Percentiles rank a stretch among this genome's conserved stretches.
Evolutionary conservation across 225 moss, liverwort and hornwort species (phyloP).

Genomic region (Physcomitrium patens): DNA sequence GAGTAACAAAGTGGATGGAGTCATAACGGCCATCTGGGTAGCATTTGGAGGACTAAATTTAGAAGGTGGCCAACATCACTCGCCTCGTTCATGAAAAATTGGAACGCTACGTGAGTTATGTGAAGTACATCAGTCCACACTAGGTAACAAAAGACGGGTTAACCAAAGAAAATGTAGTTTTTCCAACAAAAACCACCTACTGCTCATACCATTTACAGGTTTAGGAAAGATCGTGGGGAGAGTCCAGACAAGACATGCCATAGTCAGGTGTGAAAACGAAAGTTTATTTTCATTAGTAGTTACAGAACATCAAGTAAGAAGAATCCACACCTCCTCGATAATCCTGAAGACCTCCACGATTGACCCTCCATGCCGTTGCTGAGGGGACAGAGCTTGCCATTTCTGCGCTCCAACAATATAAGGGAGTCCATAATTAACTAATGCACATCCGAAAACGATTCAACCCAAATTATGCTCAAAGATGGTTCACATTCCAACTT

Average conservation of each 20-base stretch:
- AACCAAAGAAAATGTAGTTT: neutral
- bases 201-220: neutral
- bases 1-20: too few species aligned
- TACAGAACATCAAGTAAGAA: constrained; percentile 8
- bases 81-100: too few species aligned
- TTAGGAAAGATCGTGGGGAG: neutral
- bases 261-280: constrained; percentile 2
- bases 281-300: neutral
- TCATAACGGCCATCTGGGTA: too few species aligned
- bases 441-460: constrained; percentile 22
- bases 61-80: too few species aligned
- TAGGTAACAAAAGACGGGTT: too few species aligned
- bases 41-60: too few species aligned
- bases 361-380: constrained; percentile 83
- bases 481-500: constrained; percentile 21
- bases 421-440: constrained; percentile 18
- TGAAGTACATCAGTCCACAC: too few species aligned
- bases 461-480: constrained; percentile 15
- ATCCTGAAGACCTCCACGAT: constrained; percentile 96
- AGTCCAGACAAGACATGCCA: constrained; percentile 12
- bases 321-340: constrained; percentile 75
- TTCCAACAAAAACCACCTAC: neutral
- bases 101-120: too few species aligned
- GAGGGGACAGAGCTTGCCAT: constrained; percentile 89
- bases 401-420: constrained; percentile 52